phyloP scores from a whole-genome alignment of 371 early-diverging fungal genomes.

The Mucor indicus region DNA sequence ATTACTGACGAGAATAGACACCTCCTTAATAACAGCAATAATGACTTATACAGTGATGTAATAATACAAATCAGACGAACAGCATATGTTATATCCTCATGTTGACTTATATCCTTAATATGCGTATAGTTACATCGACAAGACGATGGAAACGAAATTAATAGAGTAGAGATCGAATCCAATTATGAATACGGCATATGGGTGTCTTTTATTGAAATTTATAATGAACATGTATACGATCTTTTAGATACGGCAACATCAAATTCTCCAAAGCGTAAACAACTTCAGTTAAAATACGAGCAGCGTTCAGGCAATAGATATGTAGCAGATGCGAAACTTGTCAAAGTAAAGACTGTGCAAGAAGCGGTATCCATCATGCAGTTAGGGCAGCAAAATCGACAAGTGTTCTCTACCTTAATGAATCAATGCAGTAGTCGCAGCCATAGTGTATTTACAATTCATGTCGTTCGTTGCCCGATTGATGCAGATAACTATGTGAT shows the following conservation, averaged over 20 bases:
- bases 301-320: conserved; percentile 54
- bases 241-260: conserved; percentile 52
- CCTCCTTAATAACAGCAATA: conserved; percentile 8
- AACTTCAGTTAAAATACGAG: conserved; percentile 58
- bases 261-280: conserved; percentile 31
- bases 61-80: background rate
- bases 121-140: no score
- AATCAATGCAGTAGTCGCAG: conserved; percentile 65
- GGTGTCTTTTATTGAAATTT: conserved; percentile 79
- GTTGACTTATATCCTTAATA: no score
- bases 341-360: conserved; percentile 52
- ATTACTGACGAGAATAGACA: conserved; percentile 35
- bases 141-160: no score
- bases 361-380: conserved; percentile 60
- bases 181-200: conserved; percentile 67
- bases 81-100: background rate
- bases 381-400: conserved; percentile 60
- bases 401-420: conserved; percentile 60
- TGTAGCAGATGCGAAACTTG: conserved; percentile 48
- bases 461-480: conserved; percentile 55
- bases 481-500: conserved; percentile 46
- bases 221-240: conserved; percentile 83
- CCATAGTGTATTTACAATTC: conserved; percentile 73
- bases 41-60: no score
- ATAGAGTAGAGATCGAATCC: conserved; percentile 26